phyloP scores from a whole-genome alignment of 495 filamentous ascomycete species.

The Stereocaulon alpinum region DNA sequence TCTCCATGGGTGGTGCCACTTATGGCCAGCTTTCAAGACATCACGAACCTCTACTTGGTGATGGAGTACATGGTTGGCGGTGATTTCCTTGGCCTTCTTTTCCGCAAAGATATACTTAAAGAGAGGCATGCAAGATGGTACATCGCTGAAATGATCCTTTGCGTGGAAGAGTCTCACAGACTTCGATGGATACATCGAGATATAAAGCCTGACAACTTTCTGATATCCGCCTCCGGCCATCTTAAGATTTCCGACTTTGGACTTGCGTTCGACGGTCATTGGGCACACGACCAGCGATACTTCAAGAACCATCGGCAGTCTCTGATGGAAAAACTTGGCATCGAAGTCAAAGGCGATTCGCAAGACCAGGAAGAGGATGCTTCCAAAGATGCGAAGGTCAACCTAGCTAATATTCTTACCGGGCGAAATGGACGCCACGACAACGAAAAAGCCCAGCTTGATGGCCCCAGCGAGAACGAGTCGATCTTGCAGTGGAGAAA shows the following conservation, averaged over 20 bases:
- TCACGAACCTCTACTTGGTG: conserved; percentile 71
- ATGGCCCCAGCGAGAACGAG: conserved; percentile 32
- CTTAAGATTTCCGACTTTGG: conserved; percentile 95
- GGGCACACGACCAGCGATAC: conserved; percentile 80
- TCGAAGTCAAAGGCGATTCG: conserved; percentile 63
- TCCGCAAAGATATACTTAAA: conserved; percentile 67
- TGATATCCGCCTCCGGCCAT: conserved; percentile 78
- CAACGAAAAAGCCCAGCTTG: conserved; percentile 32
- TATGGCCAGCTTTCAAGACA: conserved; percentile 81
- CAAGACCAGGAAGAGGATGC: conserved; percentile 53
- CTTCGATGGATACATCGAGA: conserved; percentile 88
- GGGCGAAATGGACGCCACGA: conserved; percentile 43
- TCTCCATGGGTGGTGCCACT: conserved; percentile 84
- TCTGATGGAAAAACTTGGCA: conserved; percentile 62
- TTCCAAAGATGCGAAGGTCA: conserved; percentile 37
- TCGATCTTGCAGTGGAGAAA: conserved; percentile 69
- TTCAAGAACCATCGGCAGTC: conserved; percentile 72
- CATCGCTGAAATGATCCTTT: conserved; percentile 87
- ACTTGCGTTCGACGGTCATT: conserved; percentile 87
- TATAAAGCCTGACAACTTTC: conserved; percentile 94
- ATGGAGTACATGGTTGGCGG: conserved; percentile 98
- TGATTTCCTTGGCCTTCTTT: conserved; percentile 78
- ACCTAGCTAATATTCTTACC: conserved; percentile 37
- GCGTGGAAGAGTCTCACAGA: conserved; percentile 83
- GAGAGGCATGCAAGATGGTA: conserved; percentile 78